Percentiles rank a stretch among this genome's conserved stretches.
These are phyloP conservation scores for Agapanthus africanus DNA, from an alignment of 106 monocot species.

Conservation along the genomic window DNA sequence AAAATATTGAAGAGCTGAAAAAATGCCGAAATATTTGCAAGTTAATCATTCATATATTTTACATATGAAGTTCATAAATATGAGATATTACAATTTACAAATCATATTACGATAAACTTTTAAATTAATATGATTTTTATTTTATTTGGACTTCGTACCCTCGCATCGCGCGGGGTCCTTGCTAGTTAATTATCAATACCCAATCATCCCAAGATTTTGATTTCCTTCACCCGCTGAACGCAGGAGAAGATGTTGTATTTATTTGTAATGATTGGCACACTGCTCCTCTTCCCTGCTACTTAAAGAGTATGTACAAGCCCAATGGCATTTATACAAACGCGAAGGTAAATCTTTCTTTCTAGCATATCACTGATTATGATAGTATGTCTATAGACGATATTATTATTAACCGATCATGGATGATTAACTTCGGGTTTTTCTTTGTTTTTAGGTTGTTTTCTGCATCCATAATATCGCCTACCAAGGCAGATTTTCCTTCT, in stretches of 20 bases:
- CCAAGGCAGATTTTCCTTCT: constrained; percentile 74
- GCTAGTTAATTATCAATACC: background rate
- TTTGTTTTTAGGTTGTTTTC: constrained; percentile 53
- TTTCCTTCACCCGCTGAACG: background rate
- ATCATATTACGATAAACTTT: no score
- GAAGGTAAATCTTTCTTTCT: constrained; percentile 34
- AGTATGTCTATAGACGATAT: background rate
- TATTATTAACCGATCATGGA: background rate
- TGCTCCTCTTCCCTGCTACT: constrained; percentile 64
- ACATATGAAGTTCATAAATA: no score
- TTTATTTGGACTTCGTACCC: no score
- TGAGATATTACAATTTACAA: no score
- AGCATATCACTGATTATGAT: no score
- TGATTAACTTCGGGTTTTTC: background rate
- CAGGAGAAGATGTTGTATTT: constrained; percentile 93
- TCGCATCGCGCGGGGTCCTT: no score
- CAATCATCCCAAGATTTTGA: background rate
- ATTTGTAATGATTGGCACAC: constrained; percentile 96
- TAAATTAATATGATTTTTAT: no score
- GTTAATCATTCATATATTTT: no score
- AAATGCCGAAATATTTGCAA: no score
- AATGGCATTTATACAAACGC: constrained; percentile 71
- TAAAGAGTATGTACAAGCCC: constrained; percentile 68
- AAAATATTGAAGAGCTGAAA: no score
- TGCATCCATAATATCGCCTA: constrained; percentile 97